A percentile compares a stretch with the other conserved stretches of the same genome.
Conservation (phyloP, 75 land plant genomes). For the Picea sitchensis region DNA sequence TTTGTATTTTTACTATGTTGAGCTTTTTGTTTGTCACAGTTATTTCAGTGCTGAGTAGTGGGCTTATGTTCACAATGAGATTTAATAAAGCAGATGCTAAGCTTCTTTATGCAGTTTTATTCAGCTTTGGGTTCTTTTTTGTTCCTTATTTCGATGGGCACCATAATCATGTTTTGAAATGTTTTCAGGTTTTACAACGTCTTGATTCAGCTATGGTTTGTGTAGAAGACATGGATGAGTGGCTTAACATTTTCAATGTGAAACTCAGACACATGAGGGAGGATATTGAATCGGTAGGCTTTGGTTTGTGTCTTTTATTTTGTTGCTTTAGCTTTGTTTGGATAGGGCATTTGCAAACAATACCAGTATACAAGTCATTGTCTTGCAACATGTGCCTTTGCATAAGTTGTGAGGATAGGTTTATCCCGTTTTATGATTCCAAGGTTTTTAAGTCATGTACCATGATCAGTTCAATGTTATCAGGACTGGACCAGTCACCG, state of each 20-base stretch:
- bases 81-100: background rate
- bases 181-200: slow-evolving; percentile 73
- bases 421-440: background rate
- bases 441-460: background rate
- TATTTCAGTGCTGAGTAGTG: background rate
- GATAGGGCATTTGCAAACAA: background rate
- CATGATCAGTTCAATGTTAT: background rate
- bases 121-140: background rate
- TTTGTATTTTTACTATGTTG: background rate
- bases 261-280: slow-evolving; percentile 99
- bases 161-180: background rate
- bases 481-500: too few relatives aligned
- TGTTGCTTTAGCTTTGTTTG: background rate
- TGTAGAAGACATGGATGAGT: slow-evolving; percentile 99
- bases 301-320: background rate
- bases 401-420: background rate
- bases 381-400: background rate
- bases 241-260: slow-evolving; percentile 94
- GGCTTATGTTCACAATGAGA: background rate
- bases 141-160: background rate
- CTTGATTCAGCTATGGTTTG: slow-evolving; percentile 68
- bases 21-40: background rate
- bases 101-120: background rate
- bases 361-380: background rate
- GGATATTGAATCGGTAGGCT: slow-evolving; percentile 94